Percentiles rank a stretch among this genome's conserved stretches.
These are phyloP conservation scores for Ustulina deusta DNA, from an alignment of 2,329 filamentous ascomycete genomes.

Conservation along the genomic window DNA sequence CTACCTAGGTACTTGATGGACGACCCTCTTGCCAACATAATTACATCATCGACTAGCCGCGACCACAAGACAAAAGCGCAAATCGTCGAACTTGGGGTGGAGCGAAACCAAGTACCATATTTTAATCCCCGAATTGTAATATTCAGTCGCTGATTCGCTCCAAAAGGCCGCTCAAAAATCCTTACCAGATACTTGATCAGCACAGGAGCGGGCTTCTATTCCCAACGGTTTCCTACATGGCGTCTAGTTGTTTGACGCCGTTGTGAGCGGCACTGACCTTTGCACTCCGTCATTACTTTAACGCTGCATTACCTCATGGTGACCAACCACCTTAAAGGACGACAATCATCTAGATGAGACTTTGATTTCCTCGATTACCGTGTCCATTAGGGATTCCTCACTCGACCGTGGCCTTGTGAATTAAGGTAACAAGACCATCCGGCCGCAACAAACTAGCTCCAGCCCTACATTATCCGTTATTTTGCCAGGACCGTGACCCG, in stretches of 20 bases:
- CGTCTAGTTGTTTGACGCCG: background rate
- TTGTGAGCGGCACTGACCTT: background rate
- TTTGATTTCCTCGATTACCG: background rate
- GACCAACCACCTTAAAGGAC: background rate
- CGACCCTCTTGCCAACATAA: conserved; percentile 2
- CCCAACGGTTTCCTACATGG: background rate
- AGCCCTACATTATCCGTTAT: background rate
- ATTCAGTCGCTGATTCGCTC: background rate
- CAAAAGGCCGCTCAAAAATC: background rate
- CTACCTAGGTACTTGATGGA: background rate
- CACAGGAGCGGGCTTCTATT: background rate
- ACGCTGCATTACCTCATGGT: conserved; percentile 15
- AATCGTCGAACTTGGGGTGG: background rate
- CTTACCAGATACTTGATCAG: background rate
- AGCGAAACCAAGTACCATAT: background rate
- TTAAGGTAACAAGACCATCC: background rate
- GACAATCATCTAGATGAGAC: background rate
- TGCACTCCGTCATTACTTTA: background rate
- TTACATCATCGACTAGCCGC: conserved; percentile 31
- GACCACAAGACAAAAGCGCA: background rate
- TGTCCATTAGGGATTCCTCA: background rate
- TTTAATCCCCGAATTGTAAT: background rate
- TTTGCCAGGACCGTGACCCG: background rate
- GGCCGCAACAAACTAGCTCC: background rate
- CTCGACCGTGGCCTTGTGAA: background rate